Evolutionary conservation across 192 early-diverging fungal genomes (phyloP).

Genomic region (Allomyces arbusculus): DNA sequence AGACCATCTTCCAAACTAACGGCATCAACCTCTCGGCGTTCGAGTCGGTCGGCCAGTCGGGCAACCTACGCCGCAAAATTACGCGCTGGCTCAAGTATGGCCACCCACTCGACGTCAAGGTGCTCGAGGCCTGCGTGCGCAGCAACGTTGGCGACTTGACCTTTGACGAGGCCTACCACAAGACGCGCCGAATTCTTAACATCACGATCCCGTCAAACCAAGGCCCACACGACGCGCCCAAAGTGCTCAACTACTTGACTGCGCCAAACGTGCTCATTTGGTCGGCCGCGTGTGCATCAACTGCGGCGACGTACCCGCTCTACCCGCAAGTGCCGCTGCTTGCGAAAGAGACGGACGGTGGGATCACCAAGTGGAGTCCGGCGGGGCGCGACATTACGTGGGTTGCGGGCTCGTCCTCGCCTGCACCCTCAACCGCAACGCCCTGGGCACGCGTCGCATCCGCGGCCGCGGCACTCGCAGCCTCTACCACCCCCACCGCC

Average conservation of each 20-base stretch:
- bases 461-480: too few species aligned
- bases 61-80: slow-evolving; percentile 39
- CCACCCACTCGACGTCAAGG: slow-evolving; percentile 51
- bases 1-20: slow-evolving; percentile 27
- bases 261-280: slow-evolving; percentile 59
- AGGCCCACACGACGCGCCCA: slow-evolving; percentile 46
- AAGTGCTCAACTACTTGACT: slow-evolving; percentile 53
- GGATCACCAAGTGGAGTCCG: too few species aligned
- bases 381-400: too few species aligned
- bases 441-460: too few species aligned
- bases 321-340: too few species aligned
- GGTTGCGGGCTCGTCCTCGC: too few species aligned
- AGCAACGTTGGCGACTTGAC: slow-evolving; percentile 51
- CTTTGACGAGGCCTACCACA: slow-evolving; percentile 46
- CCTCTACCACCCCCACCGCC: too few species aligned
- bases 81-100: slow-evolving; percentile 45
- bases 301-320: slow-evolving; percentile 20
- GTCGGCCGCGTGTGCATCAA: slow-evolving; percentile 53
- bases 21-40: slow-evolving; percentile 51
- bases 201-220: slow-evolving; percentile 51
- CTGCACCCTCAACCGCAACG: too few species aligned
- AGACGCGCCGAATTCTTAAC: slow-evolving; percentile 49
- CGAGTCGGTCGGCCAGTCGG: slow-evolving; percentile 26
- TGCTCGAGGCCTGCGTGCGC: slow-evolving; percentile 49
- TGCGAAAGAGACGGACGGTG: too few species aligned